Percentiles rank a stretch among this genome's conserved stretches.
Evolutionary conservation across 805 yeast genomes (phyloP).

Genomic region (Yarrowia osloensis): DNA sequence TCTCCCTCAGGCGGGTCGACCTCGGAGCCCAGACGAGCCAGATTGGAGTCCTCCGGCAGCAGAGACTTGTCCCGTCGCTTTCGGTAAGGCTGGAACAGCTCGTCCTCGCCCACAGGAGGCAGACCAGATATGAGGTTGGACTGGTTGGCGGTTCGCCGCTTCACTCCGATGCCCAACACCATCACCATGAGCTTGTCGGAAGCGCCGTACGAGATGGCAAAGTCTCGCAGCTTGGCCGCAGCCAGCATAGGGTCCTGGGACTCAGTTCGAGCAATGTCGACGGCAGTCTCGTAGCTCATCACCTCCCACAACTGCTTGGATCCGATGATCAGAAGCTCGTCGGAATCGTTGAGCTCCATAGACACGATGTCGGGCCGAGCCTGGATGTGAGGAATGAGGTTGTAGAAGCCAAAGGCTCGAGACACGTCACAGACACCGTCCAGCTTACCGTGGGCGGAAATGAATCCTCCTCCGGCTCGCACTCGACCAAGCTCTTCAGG

Average conservation of each 20-base stretch:
- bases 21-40: conserved; percentile 78
- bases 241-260: conserved; percentile 80
- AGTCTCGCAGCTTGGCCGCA: conserved; percentile 90
- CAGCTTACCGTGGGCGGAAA: conserved; percentile 77
- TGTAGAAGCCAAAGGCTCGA: conserved; percentile 89
- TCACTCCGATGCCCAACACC: conserved; percentile 60
- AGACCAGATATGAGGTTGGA: conserved; percentile 39
- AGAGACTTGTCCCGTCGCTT: conserved; percentile 54
- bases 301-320: conserved; percentile 83
- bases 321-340: conserved; percentile 83
- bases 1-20: conserved; percentile 94
- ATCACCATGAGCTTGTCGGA: conserved; percentile 75
- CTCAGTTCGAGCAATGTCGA: conserved; percentile 83
- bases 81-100: conserved; percentile 39
- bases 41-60: conserved; percentile 68
- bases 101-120: conserved; percentile 39
- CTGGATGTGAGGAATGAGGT: conserved; percentile 81
- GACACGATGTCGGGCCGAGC: conserved; percentile 81
- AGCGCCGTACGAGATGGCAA: conserved; percentile 91
- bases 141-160: conserved; percentile 30
- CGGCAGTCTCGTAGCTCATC: conserved; percentile 80
- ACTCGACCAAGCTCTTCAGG: conserved; percentile 69
- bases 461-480: conserved; percentile 88
- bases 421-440: conserved; percentile 84
- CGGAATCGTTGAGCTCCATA: conserved; percentile 61